Conservation (phyloP, 805 yeast genomes). For the Candida krabiensis region DNA sequence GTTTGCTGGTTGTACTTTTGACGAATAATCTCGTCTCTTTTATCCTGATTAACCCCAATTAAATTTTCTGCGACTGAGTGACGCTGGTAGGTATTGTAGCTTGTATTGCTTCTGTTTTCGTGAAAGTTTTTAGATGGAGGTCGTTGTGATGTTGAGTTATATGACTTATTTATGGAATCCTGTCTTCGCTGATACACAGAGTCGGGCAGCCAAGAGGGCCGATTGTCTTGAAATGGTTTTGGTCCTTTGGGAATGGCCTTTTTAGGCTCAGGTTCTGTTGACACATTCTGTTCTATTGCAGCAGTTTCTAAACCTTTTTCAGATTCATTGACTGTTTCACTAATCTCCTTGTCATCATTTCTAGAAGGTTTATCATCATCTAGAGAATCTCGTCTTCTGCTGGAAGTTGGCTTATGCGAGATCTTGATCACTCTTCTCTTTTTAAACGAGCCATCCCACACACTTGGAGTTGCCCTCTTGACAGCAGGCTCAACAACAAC, state of each 20-base stretch:
- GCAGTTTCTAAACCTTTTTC: constrained; percentile 2
- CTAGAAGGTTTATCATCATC: not conserved
- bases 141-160: not conserved
- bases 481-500: not conserved
- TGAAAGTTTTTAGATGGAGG: constrained; percentile 1
- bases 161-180: constrained; percentile 15
- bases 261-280: not conserved
- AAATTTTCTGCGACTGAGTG: constrained; percentile 18
- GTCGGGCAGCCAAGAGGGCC: constrained; percentile 37
- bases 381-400: constrained; percentile 15
- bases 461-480: constrained; percentile 1
- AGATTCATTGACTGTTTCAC: constrained; percentile 1
- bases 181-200: constrained; percentile 25
- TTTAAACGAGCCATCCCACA: constrained; percentile 11
- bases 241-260: not conserved
- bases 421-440: constrained; percentile 24
- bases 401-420: constrained; percentile 8
- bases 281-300: not conserved
- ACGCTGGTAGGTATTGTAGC: not conserved
- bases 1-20: constrained; percentile 87
- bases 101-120: not conserved
- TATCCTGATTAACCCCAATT: constrained; percentile 37
- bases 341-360: not conserved
- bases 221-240: constrained; percentile 5
- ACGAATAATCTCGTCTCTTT: constrained; percentile 66